phyloP scores from a whole-genome alignment of 2,329 filamentous ascomycete species.

The Alternaria metachromatica region DNA sequence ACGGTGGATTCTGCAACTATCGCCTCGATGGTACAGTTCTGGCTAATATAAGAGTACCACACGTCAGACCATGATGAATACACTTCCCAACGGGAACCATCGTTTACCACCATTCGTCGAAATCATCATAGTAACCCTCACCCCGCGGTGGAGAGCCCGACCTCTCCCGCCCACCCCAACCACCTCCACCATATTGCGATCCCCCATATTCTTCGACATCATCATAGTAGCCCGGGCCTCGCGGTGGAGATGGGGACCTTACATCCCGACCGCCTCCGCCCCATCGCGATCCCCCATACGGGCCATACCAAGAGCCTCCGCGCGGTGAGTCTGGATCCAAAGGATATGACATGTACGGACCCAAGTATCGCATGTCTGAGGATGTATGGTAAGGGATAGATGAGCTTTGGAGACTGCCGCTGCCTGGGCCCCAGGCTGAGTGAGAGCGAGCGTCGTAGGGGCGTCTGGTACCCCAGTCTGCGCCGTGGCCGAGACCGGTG shows the following conservation, averaged over 20 bases:
- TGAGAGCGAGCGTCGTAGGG: not conserved
- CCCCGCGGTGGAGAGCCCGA: not conserved
- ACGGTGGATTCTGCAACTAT: not conserved
- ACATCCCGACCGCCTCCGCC: not conserved
- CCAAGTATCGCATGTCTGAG: not conserved
- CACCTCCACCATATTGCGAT: not conserved
- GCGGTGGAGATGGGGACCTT: not conserved
- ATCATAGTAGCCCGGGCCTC: not conserved
- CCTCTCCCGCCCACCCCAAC: not conserved
- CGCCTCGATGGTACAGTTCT: not conserved
- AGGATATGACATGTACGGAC: not conserved
- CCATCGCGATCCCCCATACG: not conserved
- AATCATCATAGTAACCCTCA: not conserved
- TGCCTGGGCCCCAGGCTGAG: not conserved
- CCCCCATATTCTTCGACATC: not conserved
- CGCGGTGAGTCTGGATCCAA: not conserved
- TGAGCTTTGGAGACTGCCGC: not conserved
- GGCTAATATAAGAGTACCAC: not conserved
- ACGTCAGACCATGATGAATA: not conserved
- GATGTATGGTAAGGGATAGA: not conserved
- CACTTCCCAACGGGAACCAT: not conserved
- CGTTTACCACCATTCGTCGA: not conserved
- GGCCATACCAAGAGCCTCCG: not conserved
- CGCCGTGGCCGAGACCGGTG: not conserved
- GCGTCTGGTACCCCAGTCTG: not conserved